Percentiles rank a stretch among this genome's conserved stretches.
These are phyloP conservation scores for Mycena citricolor DNA, from an alignment of 1,284 basidiomycete species.

Conservation along the genomic window DNA sequence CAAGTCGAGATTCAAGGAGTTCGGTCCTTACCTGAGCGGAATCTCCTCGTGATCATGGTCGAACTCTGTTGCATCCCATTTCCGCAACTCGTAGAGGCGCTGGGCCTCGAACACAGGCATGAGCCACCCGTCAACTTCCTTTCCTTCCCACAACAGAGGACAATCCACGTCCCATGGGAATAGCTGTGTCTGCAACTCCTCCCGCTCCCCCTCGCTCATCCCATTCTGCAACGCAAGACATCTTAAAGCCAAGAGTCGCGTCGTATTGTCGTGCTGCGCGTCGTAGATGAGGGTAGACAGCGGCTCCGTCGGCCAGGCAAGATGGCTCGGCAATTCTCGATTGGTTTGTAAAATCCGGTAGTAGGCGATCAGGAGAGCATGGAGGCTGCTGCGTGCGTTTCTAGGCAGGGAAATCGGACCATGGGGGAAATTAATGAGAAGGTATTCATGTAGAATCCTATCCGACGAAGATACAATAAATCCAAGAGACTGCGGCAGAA, in stretches of 20 bases:
- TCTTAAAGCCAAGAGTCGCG: slow-evolving; percentile 70
- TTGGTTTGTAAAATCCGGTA: slow-evolving; percentile 79
- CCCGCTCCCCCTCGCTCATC: slow-evolving; percentile 76
- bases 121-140: slow-evolving; percentile 74
- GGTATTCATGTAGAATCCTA: slow-evolving; percentile 48
- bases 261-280: slow-evolving; percentile 59
- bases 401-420: no score
- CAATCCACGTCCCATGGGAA: slow-evolving; percentile 59
- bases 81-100: slow-evolving; percentile 56
- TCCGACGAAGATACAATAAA: slow-evolving; percentile 38
- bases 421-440: no score
- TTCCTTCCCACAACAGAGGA: slow-evolving; percentile 49
- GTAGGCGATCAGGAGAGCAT: slow-evolving; percentile 73
- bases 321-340: slow-evolving; percentile 57
- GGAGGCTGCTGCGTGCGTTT: no score
- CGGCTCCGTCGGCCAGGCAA: slow-evolving; percentile 66
- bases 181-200: slow-evolving; percentile 58
- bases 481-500: slow-evolving; percentile 15
- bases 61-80: slow-evolving; percentile 41
- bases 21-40: slow-evolving; percentile 62
- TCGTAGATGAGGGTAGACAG: slow-evolving; percentile 59
- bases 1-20: no score
- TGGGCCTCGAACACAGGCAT: slow-evolving; percentile 67
- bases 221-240: slow-evolving; percentile 74
- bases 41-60: slow-evolving; percentile 51